phyloP scores from a whole-genome alignment of 106 monocot species.

The Dendrobium nobile region DNA sequence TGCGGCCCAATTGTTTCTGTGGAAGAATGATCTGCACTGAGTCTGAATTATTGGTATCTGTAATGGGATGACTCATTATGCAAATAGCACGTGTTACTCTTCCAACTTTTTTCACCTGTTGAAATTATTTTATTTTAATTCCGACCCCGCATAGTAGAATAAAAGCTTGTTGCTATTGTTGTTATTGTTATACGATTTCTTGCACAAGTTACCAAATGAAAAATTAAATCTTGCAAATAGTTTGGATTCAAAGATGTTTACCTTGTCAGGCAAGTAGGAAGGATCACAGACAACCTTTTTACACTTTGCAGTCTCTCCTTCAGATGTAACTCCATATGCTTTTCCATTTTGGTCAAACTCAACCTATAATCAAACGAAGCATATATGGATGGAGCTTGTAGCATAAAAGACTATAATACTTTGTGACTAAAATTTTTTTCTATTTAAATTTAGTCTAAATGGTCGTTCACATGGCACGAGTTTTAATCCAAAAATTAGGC shows the following conservation, averaged over 20 bases:
- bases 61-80: slow-evolving; percentile 81
- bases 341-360: slow-evolving; percentile 77
- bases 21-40: slow-evolving; percentile 88
- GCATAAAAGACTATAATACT: background rate
- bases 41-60: slow-evolving; percentile 66
- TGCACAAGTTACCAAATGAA: background rate
- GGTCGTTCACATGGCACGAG: too few species aligned
- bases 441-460: too few species aligned
- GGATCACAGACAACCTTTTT: slow-evolving; percentile 88
- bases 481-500: background rate
- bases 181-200: background rate
- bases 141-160: too few species aligned
- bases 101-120: slow-evolving; percentile 82
- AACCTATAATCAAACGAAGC: slow-evolving; percentile 30
- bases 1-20: slow-evolving; percentile 68
- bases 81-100: slow-evolving; percentile 78
- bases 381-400: background rate
- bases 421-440: background rate
- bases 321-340: slow-evolving; percentile 71
- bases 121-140: background rate
- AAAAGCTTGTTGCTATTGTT: too few species aligned
- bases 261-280: slow-evolving; percentile 74
- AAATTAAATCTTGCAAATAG: background rate
- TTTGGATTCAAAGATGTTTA: slow-evolving; percentile 13
- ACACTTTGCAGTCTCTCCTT: slow-evolving; percentile 76